Conservation (phyloP, 495 filamentous ascomycete genomes). For the Letharia columbiana region DNA sequence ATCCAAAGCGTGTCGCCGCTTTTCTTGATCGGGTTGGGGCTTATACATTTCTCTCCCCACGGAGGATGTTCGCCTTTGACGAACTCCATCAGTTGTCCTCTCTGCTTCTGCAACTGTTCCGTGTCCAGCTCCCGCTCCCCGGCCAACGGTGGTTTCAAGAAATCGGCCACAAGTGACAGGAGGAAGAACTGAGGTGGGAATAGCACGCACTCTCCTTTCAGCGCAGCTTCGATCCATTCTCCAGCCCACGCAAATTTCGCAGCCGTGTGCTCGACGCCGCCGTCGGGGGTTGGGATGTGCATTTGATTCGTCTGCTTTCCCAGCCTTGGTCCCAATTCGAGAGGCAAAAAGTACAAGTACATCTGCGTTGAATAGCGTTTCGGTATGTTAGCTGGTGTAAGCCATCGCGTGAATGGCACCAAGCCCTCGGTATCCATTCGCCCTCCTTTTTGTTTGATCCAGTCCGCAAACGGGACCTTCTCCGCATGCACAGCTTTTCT, state of each 20-base stretch:
- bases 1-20: slow-evolving; percentile 51
- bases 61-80: slow-evolving; percentile 46
- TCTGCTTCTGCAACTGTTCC: slow-evolving; percentile 44
- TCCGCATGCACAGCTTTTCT: slow-evolving; percentile 58
- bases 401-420: slow-evolving; percentile 83
- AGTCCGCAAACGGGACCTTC: slow-evolving; percentile 52
- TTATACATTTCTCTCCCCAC: slow-evolving; percentile 75
- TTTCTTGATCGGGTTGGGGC: slow-evolving; percentile 51
- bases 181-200: slow-evolving; percentile 89
- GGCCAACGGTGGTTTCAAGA: slow-evolving; percentile 41
- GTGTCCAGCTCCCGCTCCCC: slow-evolving; percentile 25
- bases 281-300: slow-evolving; percentile 64
- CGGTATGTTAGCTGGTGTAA: slow-evolving; percentile 64
- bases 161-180: slow-evolving; percentile 54
- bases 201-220: slow-evolving; percentile 61
- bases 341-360: slow-evolving; percentile 90
- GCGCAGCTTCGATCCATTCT: slow-evolving; percentile 58
- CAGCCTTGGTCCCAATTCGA: slow-evolving; percentile 31
- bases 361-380: slow-evolving; percentile 87
- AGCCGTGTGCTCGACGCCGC: slow-evolving; percentile 75
- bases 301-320: slow-evolving; percentile 31
- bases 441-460: slow-evolving; percentile 55
- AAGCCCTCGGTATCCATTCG: slow-evolving; percentile 59
- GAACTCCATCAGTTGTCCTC: slow-evolving; percentile 51
- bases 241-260: slow-evolving; percentile 63